Conservation (phyloP, 1,284 basidiomycete genomes). For the Wolfiporia cocos region DNA sequence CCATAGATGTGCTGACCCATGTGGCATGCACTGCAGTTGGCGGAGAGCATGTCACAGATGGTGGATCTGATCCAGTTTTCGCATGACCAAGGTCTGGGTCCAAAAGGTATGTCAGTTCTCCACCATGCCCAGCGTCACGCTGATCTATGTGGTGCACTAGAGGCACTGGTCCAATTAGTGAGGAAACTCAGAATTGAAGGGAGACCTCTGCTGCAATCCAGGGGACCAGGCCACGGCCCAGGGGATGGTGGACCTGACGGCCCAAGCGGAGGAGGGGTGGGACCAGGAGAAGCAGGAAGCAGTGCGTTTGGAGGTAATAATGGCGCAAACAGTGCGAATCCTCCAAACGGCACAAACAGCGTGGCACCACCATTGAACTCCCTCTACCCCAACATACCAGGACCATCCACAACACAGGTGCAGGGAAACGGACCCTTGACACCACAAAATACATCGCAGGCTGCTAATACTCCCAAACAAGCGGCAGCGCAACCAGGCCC, state of each 20-base stretch:
- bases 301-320: slow-evolving; percentile 9
- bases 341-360: too few relatives aligned
- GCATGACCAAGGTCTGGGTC: slow-evolving; percentile 46
- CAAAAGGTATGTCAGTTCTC: slow-evolving; percentile 44
- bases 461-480: slow-evolving; percentile 46
- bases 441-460: slow-evolving; percentile 38
- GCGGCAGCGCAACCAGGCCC: slow-evolving; percentile 44
- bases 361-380: too few relatives aligned
- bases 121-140: too few relatives aligned
- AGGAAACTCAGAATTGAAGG: too few relatives aligned
- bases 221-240: background rate
- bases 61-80: slow-evolving; percentile 64
- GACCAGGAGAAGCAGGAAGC: too few relatives aligned
- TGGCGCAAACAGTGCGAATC: slow-evolving; percentile 1
- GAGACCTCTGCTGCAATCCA: too few relatives aligned
- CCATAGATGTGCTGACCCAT: background rate
- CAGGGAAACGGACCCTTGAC: slow-evolving; percentile 29
- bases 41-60: slow-evolving; percentile 74
- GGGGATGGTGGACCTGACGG: background rate
- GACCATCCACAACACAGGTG: slow-evolving; percentile 4
- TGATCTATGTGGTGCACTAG: too few relatives aligned
- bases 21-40: slow-evolving; percentile 49
- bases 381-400: slow-evolving; percentile 3
- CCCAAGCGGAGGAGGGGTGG: background rate
- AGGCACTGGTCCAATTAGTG: too few relatives aligned